phyloP scores from a whole-genome alignment of 768 basidiomycete genomes.

The Pleurotus djamor region DNA sequence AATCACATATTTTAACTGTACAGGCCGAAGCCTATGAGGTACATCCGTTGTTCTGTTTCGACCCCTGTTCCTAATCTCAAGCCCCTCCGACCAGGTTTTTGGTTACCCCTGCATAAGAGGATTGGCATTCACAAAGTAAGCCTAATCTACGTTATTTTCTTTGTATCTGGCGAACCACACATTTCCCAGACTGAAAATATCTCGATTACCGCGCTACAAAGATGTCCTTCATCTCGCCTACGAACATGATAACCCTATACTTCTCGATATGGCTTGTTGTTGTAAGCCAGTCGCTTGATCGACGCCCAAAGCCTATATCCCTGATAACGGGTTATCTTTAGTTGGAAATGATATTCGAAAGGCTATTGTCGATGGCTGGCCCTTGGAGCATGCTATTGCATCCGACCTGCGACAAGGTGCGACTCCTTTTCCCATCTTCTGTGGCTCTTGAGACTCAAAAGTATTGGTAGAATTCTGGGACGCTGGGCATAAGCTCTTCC shows the following conservation, averaged over 20 bases:
- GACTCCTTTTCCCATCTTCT: not conserved
- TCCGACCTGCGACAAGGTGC: constrained; percentile 32
- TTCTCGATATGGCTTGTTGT: constrained; percentile 44
- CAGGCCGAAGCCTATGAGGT: constrained; percentile 33
- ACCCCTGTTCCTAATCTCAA: not conserved
- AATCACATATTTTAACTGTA: constrained; percentile 33
- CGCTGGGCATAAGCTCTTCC: constrained; percentile 60
- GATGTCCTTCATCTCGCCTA: constrained; percentile 23
- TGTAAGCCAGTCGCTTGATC: constrained; percentile 22
- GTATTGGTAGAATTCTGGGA: constrained; percentile 51
- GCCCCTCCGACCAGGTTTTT: constrained; percentile 15
- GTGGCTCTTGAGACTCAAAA: not conserved
- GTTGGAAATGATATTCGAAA: constrained; percentile 40
- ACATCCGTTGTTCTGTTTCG: not conserved
- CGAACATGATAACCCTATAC: constrained; percentile 23
- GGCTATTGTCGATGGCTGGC: constrained; percentile 37
- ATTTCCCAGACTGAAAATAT: constrained; percentile 23
- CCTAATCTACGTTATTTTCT: not conserved
- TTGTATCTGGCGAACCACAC: not conserved
- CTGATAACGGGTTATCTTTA: constrained; percentile 11
- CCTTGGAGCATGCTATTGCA: constrained; percentile 29
- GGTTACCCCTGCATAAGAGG: constrained; percentile 28
- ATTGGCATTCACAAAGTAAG: constrained; percentile 24
- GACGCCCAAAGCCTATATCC: not conserved
- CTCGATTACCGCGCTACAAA: constrained; percentile 27